These are phyloP conservation scores for Pythium brassicae DNA, from an alignment of 352 stramenopile genomes.

Conservation along the genomic window DNA sequence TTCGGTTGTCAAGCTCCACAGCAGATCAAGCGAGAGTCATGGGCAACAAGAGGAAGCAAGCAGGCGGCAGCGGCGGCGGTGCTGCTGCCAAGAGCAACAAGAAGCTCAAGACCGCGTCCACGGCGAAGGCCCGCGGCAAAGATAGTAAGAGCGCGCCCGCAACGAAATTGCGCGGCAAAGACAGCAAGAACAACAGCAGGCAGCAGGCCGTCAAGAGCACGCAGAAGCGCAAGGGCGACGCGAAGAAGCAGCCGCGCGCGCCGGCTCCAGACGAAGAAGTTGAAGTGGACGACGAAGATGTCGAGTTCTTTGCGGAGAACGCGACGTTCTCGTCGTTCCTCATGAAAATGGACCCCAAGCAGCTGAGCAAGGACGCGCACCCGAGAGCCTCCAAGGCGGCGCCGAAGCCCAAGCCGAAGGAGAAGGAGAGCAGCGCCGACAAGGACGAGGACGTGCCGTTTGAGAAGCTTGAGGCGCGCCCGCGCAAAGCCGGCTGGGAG, in stretches of 20 bases:
- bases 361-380: conserved; percentile 42
- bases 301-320: conserved; percentile 78
- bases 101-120: conserved; percentile 12
- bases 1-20: neutral
- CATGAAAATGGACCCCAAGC: conserved; percentile 71
- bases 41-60: conserved; percentile 39
- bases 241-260: conserved; percentile 15
- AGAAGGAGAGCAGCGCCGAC: conserved; percentile 22
- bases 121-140: conserved; percentile 11
- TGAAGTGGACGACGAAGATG: conserved; percentile 72
- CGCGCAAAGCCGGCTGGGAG: conserved; percentile 59
- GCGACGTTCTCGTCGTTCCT: conserved; percentile 69
- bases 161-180: conserved; percentile 3
- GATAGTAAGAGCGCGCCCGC: conserved; percentile 1
- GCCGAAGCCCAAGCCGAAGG: conserved; percentile 13
- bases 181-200: conserved; percentile 1
- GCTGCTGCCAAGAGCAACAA: conserved; percentile 35
- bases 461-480: conserved; percentile 72
- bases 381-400: conserved; percentile 25
- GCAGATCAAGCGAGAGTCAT: neutral
- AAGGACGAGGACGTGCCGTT: conserved; percentile 42
- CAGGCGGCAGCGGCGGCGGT: conserved; percentile 11
- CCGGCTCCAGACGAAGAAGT: conserved; percentile 45
- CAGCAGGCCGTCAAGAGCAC: neutral
- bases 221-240: conserved; percentile 17